Conservation (phyloP, 495 filamentous ascomycete genomes). For the Daldinia concentrica region DNA sequence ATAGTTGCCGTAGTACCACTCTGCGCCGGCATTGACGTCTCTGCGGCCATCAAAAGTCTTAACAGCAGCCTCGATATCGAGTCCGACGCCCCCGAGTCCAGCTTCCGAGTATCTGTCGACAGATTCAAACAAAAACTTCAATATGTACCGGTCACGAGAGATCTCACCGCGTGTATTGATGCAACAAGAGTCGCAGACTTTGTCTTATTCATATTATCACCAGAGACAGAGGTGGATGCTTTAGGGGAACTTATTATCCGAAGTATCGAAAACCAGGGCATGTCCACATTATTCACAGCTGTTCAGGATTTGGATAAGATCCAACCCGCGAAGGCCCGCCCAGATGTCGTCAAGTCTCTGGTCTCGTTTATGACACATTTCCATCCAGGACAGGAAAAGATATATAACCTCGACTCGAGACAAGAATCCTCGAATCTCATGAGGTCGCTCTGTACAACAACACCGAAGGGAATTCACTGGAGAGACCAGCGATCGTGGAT, state of each 20-base stretch:
- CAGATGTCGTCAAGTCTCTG: slow-evolving; percentile 78
- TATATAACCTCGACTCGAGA: slow-evolving; percentile 82
- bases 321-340: slow-evolving; percentile 77
- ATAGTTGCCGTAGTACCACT: slow-evolving; percentile 93
- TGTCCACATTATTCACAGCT: slow-evolving; percentile 83
- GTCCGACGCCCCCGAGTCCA: slow-evolving; percentile 67
- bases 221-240: slow-evolving; percentile 82
- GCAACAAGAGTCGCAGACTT: slow-evolving; percentile 90
- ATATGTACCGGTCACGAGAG: slow-evolving; percentile 76
- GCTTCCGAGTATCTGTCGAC: slow-evolving; percentile 74
- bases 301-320: slow-evolving; percentile 82
- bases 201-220: slow-evolving; percentile 82
- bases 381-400: slow-evolving; percentile 86
- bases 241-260: slow-evolving; percentile 82
- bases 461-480: slow-evolving; percentile 92
- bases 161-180: slow-evolving; percentile 80
- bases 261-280: slow-evolving; percentile 89
- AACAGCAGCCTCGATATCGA: slow-evolving; percentile 82
- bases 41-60: slow-evolving; percentile 71
- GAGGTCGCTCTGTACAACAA: slow-evolving; percentile 86
- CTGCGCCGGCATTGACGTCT: slow-evolving; percentile 72
- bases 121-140: slow-evolving; percentile 92
- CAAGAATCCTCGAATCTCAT: slow-evolving; percentile 91
- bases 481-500: slow-evolving; percentile 95
- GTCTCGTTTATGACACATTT: slow-evolving; percentile 93